Conservation (phyloP, 371 early-diverging fungal genomes). For the Actinomortierella wolfii region DNA sequence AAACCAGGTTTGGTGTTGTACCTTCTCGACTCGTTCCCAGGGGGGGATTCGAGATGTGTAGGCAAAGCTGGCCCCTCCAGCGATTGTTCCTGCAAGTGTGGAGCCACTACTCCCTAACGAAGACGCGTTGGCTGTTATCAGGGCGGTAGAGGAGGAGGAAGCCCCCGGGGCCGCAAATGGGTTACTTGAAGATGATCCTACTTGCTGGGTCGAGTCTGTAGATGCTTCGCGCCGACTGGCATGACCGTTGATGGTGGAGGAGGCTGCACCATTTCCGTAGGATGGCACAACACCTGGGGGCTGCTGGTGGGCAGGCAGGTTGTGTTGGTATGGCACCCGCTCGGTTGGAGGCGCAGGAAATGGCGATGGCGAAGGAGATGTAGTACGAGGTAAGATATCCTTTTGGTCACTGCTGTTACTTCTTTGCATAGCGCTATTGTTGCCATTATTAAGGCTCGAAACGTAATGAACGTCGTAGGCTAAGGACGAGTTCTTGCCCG, state of each 20-base stretch:
- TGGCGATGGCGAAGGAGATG: too few relatives aligned
- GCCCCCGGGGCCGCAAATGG: too few relatives aligned
- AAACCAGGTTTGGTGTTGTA: conserved; percentile 49
- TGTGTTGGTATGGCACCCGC: conserved; percentile 40
- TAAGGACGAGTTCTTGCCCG: too few relatives aligned
- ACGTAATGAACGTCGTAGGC: too few relatives aligned
- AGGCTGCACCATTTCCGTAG: not conserved
- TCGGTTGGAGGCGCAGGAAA: conserved; percentile 2
- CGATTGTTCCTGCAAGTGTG: conserved; percentile 1
- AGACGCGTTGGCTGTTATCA: conserved; percentile 5
- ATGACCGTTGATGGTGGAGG: conserved; percentile 7
- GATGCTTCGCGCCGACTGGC: conserved; percentile 19
- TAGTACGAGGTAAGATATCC: too few relatives aligned
- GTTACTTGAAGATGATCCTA: conserved; percentile 8
- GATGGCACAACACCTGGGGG: conserved; percentile 27
- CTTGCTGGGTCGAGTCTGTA: conserved; percentile 2
- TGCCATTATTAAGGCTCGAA: too few relatives aligned
- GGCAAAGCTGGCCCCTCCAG: conserved; percentile 5
- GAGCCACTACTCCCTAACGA: conserved; percentile 2
- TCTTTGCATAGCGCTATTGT: too few relatives aligned
- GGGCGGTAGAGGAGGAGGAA: conserved; percentile 1
- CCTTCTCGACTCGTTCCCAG: conserved; percentile 25
- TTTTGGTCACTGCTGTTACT: too few relatives aligned
- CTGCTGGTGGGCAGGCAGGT: conserved; percentile 40
- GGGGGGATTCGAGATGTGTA: conserved; percentile 22